phyloP scores from a whole-genome alignment of 2,329 filamentous ascomycete species.

The Alternaria sp. region DNA sequence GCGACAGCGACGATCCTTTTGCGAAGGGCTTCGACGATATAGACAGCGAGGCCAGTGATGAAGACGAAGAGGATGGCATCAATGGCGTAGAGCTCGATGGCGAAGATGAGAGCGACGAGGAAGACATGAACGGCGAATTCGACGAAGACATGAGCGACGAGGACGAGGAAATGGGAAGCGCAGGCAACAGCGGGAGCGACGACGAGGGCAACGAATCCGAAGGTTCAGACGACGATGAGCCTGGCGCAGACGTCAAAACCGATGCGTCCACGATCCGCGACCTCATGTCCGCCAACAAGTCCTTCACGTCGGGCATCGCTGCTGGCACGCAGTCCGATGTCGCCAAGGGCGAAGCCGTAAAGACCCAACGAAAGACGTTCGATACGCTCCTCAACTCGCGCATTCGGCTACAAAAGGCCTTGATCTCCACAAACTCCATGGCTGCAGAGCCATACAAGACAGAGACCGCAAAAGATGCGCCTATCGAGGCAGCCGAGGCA shows the following conservation, averaged over 20 bases:
- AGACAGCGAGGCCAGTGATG: slow-evolving; percentile 50
- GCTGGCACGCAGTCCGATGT: slow-evolving; percentile 77
- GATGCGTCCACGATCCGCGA: slow-evolving; percentile 66
- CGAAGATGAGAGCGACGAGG: slow-evolving; percentile 31
- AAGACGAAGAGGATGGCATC: slow-evolving; percentile 21
- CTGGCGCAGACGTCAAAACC: slow-evolving; percentile 40
- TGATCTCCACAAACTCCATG: slow-evolving; percentile 78
- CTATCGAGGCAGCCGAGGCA: slow-evolving; percentile 79
- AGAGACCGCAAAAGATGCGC: slow-evolving; percentile 53
- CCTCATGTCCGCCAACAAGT: slow-evolving; percentile 71
- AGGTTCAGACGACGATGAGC: slow-evolving; percentile 49
- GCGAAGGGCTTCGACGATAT: slow-evolving; percentile 52
- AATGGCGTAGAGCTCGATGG: slow-evolving; percentile 15
- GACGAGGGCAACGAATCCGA: slow-evolving; percentile 53
- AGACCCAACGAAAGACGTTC: slow-evolving; percentile 82
- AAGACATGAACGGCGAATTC: slow-evolving; percentile 50
- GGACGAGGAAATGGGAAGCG: slow-evolving; percentile 55
- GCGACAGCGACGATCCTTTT: slow-evolving; percentile 62
- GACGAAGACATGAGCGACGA: slow-evolving; percentile 46
- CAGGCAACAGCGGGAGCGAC: slow-evolving; percentile 54
- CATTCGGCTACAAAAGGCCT: slow-evolving; percentile 90
- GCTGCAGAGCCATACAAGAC: slow-evolving; percentile 28
- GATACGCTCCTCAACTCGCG: slow-evolving; percentile 88
- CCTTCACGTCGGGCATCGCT: slow-evolving; percentile 67
- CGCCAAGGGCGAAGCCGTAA: slow-evolving; percentile 85